Conservation (phyloP, 2,329 filamentous ascomycete genomes). For the Ceratocystis eucalypticola region DNA sequence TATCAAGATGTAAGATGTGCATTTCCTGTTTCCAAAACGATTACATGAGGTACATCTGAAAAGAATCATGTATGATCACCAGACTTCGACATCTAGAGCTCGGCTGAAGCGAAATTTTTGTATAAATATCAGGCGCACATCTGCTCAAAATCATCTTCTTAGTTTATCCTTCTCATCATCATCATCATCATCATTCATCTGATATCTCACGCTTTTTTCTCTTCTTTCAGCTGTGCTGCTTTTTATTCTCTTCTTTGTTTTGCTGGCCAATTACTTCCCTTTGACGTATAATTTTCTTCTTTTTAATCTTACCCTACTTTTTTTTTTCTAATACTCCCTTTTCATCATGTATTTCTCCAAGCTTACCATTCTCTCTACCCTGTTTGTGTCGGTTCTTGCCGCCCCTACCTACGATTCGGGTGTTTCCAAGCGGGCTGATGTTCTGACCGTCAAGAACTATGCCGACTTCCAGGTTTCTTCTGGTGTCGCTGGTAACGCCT, state of each 20-base stretch:
- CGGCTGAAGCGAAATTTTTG: background rate
- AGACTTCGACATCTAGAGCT: background rate
- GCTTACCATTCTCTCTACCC: constrained; percentile 27
- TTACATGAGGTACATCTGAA: background rate
- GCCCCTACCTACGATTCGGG: constrained; percentile 28
- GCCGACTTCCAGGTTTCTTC: constrained; percentile 37
- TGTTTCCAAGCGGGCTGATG: constrained; percentile 22
- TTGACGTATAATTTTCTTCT: background rate
- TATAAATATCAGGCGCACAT: background rate
- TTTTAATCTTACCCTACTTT: background rate
- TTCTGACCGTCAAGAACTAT: constrained; percentile 25
- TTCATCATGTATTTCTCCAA: constrained; percentile 30
- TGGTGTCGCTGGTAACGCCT: constrained; percentile 39
- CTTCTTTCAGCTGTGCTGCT: constrained; percentile 19
- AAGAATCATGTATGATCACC: background rate
- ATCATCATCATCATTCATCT: constrained; percentile 15
- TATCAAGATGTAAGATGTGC: background rate
- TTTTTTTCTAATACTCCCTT: constrained; percentile 8
- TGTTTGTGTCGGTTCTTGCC: constrained; percentile 28
- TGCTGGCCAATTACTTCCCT: constrained; percentile 17
- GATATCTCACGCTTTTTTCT: constrained; percentile 10
- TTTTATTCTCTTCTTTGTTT: constrained; percentile 14
- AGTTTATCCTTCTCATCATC: constrained; percentile 7
- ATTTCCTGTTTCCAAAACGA: background rate
- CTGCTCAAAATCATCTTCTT: background rate